Conservation (phyloP, 257 asterid species). For the Solanum chiquidenum region DNA sequence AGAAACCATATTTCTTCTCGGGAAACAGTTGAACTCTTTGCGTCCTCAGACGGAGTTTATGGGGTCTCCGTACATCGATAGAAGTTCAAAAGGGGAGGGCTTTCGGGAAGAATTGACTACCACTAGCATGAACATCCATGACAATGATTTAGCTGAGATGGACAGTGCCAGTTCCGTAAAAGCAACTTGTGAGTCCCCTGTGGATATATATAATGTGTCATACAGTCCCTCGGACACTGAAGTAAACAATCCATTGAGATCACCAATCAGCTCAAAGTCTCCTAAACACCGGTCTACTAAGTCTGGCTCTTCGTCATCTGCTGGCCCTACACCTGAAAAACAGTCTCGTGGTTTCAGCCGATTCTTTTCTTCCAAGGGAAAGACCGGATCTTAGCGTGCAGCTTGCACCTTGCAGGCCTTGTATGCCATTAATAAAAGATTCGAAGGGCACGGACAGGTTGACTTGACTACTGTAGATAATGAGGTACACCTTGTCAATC, state of each 20-base stretch:
- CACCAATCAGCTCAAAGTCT: conserved; percentile 39
- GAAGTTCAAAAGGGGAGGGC: conserved; percentile 31
- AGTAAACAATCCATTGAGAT: conserved; percentile 35
- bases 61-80: conserved; percentile 22
- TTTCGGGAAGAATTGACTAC: conserved; percentile 41
- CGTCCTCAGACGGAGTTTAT: conserved; percentile 56
- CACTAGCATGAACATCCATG: conserved; percentile 44
- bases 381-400: conserved; percentile 30
- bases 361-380: conserved; percentile 69
- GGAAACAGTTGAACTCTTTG: conserved; percentile 67
- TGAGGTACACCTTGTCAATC: neutral
- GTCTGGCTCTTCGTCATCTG: conserved; percentile 55
- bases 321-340: conserved; percentile 68
- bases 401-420: conserved; percentile 3
- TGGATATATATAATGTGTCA: conserved; percentile 22
- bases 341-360: conserved; percentile 68
- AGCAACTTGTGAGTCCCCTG: conserved; percentile 47
- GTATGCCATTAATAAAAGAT: neutral
- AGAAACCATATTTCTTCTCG: conserved; percentile 80
- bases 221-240: conserved; percentile 51
- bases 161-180: conserved; percentile 28
- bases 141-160: conserved; percentile 33
- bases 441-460: neutral
- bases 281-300: conserved; percentile 49
- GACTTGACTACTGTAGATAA: neutral